These are phyloP conservation scores for Ensete glaucum DNA, from an alignment of 176 grass and related monocot species.

Conservation along the genomic window DNA sequence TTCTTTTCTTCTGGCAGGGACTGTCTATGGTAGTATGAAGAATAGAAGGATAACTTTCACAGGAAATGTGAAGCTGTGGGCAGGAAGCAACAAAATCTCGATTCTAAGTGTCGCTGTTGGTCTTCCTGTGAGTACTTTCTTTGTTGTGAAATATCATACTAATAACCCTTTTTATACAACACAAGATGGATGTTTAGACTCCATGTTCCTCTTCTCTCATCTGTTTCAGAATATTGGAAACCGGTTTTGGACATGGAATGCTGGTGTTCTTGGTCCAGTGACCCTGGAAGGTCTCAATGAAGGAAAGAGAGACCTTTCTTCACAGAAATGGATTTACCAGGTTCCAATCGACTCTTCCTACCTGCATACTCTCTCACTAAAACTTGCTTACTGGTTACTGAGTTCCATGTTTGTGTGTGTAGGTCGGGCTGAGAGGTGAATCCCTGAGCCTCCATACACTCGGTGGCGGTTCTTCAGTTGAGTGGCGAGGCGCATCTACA, in stretches of 20 bases:
- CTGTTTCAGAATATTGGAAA: slow-evolving; percentile 57
- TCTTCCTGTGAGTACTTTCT: slow-evolving; percentile 49
- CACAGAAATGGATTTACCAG: slow-evolving; percentile 90
- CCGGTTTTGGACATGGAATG: slow-evolving; percentile 83
- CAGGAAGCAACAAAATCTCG: slow-evolving; percentile 88
- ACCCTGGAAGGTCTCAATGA: slow-evolving; percentile 48
- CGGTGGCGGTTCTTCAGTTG: slow-evolving; percentile 59
- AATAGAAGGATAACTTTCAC: slow-evolving; percentile 49
- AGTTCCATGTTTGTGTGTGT: slow-evolving; percentile 9
- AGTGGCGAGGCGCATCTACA: slow-evolving; percentile 43
- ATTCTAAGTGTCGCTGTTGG: slow-evolving; percentile 79
- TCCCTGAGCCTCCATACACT: slow-evolving; percentile 41
- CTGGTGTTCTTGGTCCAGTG: slow-evolving; percentile 71
- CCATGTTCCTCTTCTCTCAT: not conserved
- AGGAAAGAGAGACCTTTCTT: slow-evolving; percentile 62
- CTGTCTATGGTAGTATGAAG: slow-evolving; percentile 36
- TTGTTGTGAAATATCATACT: not conserved
- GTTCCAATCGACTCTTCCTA: slow-evolving; percentile 3
- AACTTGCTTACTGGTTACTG: not conserved
- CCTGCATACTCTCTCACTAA: not conserved
- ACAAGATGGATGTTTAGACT: not conserved
- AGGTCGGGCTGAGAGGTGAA: slow-evolving; percentile 81
- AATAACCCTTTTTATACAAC: not conserved
- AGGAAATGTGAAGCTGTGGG: slow-evolving; percentile 56
- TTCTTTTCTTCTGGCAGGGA: slow-evolving; percentile 25